Evolutionary conservation across 352 stramenopile species (phyloP).

Genomic region (Globisporangium radiosum): DNA sequence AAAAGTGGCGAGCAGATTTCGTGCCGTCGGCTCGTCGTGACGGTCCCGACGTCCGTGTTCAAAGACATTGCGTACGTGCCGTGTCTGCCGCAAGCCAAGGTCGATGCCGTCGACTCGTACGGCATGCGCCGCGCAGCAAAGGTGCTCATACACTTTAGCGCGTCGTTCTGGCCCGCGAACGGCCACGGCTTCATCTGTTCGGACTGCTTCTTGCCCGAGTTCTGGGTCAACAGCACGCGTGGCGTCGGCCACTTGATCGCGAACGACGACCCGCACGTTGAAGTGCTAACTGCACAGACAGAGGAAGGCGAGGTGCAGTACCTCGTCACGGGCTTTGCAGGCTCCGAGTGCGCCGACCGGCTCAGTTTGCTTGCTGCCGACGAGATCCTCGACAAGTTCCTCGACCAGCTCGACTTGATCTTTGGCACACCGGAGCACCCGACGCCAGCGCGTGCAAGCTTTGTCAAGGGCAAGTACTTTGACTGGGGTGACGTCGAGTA

Average conservation of each 20-base stretch:
- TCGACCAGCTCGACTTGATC: constrained; percentile 71
- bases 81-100: constrained; percentile 45
- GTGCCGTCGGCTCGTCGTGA: constrained; percentile 61
- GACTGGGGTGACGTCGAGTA: constrained; percentile 71
- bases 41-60: constrained; percentile 72
- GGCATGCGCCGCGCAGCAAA: constrained; percentile 74
- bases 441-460: constrained; percentile 44
- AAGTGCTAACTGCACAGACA: constrained; percentile 9
- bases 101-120: constrained; percentile 51
- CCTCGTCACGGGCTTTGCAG: constrained; percentile 68
- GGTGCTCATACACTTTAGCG: constrained; percentile 66
- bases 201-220: constrained; percentile 77
- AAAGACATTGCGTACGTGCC: constrained; percentile 65
- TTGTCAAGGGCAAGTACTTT: constrained; percentile 72
- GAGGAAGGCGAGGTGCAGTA: constrained; percentile 34
- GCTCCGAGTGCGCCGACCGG: constrained; percentile 54
- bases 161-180: constrained; percentile 62
- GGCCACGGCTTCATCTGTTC: constrained; percentile 78
- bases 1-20: constrained; percentile 46
- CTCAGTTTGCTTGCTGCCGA: constrained; percentile 34
- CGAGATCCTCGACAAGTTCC: constrained; percentile 56
- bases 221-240: constrained; percentile 72
- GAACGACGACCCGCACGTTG: constrained; percentile 36
- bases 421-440: constrained; percentile 56
- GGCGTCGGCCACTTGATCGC: constrained; percentile 54